Evolutionary conservation across 108 stramenopile species (phyloP).

Genomic region (Cyclotella atomus): DNA sequence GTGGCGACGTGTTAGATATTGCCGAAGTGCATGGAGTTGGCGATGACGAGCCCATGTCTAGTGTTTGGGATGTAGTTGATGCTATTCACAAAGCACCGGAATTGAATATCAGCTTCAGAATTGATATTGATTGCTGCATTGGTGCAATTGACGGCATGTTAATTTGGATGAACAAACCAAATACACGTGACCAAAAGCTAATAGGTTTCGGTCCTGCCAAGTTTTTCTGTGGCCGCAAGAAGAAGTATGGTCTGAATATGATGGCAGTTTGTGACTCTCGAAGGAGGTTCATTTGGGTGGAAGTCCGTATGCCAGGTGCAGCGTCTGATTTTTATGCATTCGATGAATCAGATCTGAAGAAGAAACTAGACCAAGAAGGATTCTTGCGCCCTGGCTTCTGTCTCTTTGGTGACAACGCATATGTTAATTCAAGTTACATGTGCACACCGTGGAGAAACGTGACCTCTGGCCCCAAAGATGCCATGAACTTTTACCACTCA

Average conservation of each 20-base stretch:
- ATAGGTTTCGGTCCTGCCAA: constrained; percentile 23
- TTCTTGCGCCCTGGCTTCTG: constrained; percentile 3
- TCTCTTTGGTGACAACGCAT: neutral
- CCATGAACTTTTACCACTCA: constrained; percentile 3
- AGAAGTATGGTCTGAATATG: constrained; percentile 38
- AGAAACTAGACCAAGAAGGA: neutral
- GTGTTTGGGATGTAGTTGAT: constrained; percentile 30
- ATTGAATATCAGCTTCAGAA: constrained; percentile 15
- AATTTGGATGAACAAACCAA: constrained; percentile 43
- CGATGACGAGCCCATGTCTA: constrained; percentile 4
- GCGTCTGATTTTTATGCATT: constrained; percentile 14
- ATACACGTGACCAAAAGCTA: constrained; percentile 1
- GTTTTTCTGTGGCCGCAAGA: constrained; percentile 44
- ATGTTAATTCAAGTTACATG: neutral
- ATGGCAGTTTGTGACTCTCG: constrained; percentile 9
- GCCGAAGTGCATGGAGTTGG: constrained; percentile 22
- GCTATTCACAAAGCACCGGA: constrained; percentile 7
- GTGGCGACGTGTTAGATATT: constrained; percentile 30
- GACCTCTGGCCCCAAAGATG: neutral
- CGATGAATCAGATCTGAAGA: constrained; percentile 3
- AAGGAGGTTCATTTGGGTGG: constrained; percentile 1
- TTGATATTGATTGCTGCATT: constrained; percentile 30
- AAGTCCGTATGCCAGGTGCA: neutral
- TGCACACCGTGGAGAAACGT: neutral
- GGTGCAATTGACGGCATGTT: constrained; percentile 56